Base-by-base conservation (phyloP, 108 stramenopile genomes). In the Halocafeteria seosinensis region DNA sequence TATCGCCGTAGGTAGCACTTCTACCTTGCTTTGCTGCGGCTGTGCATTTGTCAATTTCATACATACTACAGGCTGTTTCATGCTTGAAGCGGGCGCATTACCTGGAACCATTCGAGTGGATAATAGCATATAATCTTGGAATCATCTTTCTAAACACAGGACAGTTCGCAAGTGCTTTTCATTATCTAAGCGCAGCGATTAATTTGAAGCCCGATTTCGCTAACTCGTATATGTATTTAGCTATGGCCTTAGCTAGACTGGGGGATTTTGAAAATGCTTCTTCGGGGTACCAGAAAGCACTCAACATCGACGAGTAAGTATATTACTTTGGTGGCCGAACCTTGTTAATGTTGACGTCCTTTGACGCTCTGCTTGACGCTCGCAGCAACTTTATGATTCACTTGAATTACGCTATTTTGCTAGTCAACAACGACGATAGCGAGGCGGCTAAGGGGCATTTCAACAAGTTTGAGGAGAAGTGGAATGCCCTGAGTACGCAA, bases 31-130 rank as follows among this genome's bases (percentile, higher is more conserved):
- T n/a, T n/a, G n/a, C n/a, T n/a, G n/a, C 74, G 24, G n/a, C n/a
- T n/a, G n/a, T n/a, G n/a, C n/a, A n/a, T n/a, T n/a, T n/a, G n/a
- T n/a, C n/a, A n/a, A n/a, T n/a, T n/a, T n/a, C n/a, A n/a, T n/a
- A n/a, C n/a, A n/a, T n/a, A n/a, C n/a, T n/a, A n/a, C n/a, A n/a
- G n/a, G n/a, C 73, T 0, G 71, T 81, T 11, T 66, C 82, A 27
- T 83, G 80, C 37, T 71, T 83, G 21, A 81, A 81, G 78, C 60
- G 76, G 3, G 80, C 82, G 35, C 38, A 73, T 1, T 83, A 83
- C 74, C 50, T 81, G 27, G 76, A 74, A 50, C 82, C 82, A 3
- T 83, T 83, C 64, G 78, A 81, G 60, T 83, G 80, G 80, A 79
- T 81, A 35, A 72, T 79, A 27, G 29, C 59, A 21, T 81, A 78